Evolutionary conservation across 805 yeast species (phyloP).

Genomic region (Spathaspora girioi): DNA sequence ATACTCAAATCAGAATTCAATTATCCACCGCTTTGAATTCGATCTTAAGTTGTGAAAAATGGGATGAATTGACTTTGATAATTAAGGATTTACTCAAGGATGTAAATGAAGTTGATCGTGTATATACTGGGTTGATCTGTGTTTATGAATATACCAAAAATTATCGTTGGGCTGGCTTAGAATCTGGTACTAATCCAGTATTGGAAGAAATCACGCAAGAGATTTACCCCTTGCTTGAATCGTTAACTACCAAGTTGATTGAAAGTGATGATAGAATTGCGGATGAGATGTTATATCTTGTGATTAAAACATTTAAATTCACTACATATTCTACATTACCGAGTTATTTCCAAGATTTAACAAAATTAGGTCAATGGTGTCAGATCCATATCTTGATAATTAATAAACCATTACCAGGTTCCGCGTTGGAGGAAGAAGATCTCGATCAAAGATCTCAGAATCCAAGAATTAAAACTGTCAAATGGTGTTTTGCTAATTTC

Average conservation of each 20-base stretch:
- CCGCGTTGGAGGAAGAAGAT: constrained; percentile 27
- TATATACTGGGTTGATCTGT: constrained; percentile 37
- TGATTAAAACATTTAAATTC: constrained; percentile 39
- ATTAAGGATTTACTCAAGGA: constrained; percentile 36
- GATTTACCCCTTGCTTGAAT: constrained; percentile 35
- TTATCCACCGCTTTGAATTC: constrained; percentile 54
- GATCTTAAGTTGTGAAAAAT: constrained; percentile 47
- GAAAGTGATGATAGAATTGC: constrained; percentile 6
- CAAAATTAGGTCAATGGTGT: constrained; percentile 40
- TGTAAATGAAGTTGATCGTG: constrained; percentile 30
- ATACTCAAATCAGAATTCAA: constrained; percentile 46
- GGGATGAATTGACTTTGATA: constrained; percentile 35
- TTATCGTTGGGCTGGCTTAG: constrained; percentile 48
- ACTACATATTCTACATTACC: constrained; percentile 37
- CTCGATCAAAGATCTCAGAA: constrained; percentile 29
- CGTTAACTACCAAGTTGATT: constrained; percentile 24
- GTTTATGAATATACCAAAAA: constrained; percentile 38
- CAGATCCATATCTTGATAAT: constrained; percentile 34
- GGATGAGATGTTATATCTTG: constrained; percentile 37
- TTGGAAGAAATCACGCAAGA: constrained; percentile 34
- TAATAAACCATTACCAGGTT: constrained; percentile 35
- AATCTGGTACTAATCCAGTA: constrained; percentile 31
- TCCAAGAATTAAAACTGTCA: constrained; percentile 41
- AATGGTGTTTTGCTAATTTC: constrained; percentile 44
- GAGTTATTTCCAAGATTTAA: constrained; percentile 30